Percentiles rank a stretch among this genome's conserved stretches.
Evolutionary conservation across 495 filamentous ascomycete species (phyloP).

Genomic region (Hypoxylon perforatum): DNA sequence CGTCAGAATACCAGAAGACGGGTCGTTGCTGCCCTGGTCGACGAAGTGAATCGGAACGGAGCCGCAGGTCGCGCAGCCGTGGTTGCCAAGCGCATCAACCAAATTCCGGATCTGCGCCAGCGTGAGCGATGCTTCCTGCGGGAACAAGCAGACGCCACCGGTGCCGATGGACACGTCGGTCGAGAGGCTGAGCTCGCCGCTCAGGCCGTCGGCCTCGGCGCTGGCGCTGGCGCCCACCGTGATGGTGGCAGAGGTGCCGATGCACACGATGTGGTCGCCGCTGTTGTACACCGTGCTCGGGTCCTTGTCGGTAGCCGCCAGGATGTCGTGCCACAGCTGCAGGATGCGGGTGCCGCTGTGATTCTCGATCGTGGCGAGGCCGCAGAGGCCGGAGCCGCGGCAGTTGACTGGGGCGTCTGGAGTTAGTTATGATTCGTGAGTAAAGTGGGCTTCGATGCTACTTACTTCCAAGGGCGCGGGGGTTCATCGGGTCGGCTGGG

Average conservation of each 20-base stretch:
- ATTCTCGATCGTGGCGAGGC: conserved; percentile 18
- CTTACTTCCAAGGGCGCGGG: conserved; percentile 17
- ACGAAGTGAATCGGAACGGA: conserved; percentile 42
- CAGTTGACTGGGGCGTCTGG: conserved; percentile 10
- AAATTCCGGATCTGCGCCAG: conserved; percentile 24
- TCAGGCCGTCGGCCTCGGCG: conserved; percentile 6
- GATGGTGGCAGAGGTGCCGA: conserved; percentile 18
- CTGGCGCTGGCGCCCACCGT: conserved; percentile 17
- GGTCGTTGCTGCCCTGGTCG: conserved; percentile 38
- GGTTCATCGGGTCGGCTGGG: conserved; percentile 11
- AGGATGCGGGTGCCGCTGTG: conserved; percentile 1
- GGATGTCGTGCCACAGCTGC: conserved; percentile 25
- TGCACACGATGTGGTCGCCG: conserved; percentile 22
- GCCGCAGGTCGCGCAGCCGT: conserved; percentile 39
- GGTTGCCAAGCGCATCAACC: conserved; percentile 25
- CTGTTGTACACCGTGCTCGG: conserved; percentile 22
- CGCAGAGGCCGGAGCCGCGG: conserved; percentile 24
- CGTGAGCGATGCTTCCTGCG: conserved; percentile 22
- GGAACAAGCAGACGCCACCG: conserved; percentile 25
- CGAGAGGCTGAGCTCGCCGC: conserved; percentile 1
- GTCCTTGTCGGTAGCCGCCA: conserved; percentile 10
- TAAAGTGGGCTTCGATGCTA: neutral
- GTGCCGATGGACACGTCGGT: conserved; percentile 1
- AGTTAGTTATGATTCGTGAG: neutral
- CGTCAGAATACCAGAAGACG: conserved; percentile 38